A percentile compares a stretch with the other conserved stretches of the same genome.
These are phyloP conservation scores for Metahyphopichia silvanorum DNA, from an alignment of 805 yeast genomes.

Conservation along the genomic window DNA sequence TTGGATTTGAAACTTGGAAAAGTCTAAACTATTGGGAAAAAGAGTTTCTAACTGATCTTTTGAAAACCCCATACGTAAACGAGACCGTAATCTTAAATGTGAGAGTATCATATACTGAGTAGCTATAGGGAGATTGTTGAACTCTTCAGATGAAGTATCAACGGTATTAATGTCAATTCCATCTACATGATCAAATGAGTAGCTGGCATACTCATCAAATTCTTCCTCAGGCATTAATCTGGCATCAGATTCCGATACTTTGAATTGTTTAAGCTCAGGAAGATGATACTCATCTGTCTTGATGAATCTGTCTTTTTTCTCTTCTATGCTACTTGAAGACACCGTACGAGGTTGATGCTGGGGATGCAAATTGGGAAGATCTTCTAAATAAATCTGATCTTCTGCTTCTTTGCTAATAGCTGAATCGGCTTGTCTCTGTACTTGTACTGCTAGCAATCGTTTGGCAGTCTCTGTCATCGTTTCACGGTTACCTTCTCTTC, in stretches of 20 bases:
- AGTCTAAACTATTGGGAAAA: conserved; percentile 85
- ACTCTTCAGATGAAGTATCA: conserved; percentile 82
- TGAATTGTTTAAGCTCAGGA: conserved; percentile 63
- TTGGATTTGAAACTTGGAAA: conserved; percentile 87
- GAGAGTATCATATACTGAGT: conserved; percentile 88
- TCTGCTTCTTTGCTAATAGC: no score
- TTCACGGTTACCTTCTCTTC: conserved; percentile 71
- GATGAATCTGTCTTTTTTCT: conserved; percentile 28
- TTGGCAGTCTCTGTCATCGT: conserved; percentile 74
- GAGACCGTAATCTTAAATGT: conserved; percentile 74
- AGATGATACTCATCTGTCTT: conserved; percentile 81
- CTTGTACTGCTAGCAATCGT: conserved; percentile 71
- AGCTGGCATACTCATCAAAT: conserved; percentile 55
- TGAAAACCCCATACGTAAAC: conserved; percentile 92
- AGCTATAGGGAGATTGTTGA: conserved; percentile 70
- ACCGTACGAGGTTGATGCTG: conserved; percentile 4
- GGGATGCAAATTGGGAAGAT: conserved; percentile 20
- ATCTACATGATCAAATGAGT: conserved; percentile 53
- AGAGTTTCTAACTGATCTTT: conserved; percentile 80
- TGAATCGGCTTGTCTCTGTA: conserved; percentile 58
- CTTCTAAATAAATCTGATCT: conserved; percentile 19
- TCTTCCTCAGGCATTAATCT: conserved; percentile 76
- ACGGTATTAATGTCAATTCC: conserved; percentile 68
- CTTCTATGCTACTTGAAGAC: no score
- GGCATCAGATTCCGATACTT: conserved; percentile 55